Evolutionary conservation across 2,329 filamentous ascomycete species (phyloP), one percentile per base, ranked within the genome.

Genomic region (Penicillium sp.): DNA sequence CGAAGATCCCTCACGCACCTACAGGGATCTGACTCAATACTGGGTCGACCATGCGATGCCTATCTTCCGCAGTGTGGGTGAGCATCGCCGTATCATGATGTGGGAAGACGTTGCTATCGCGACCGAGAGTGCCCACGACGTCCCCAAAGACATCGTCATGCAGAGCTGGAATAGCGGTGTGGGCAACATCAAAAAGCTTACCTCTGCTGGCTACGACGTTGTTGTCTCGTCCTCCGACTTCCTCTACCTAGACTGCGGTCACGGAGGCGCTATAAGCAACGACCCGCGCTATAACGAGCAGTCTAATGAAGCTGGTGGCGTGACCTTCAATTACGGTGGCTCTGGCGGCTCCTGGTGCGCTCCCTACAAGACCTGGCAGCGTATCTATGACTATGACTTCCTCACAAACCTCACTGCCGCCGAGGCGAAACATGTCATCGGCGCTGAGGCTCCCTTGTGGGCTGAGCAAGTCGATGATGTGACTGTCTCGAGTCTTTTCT

Each of bases 311-410:
- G 75, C 79, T 7, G 64, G 63, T 16, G 67, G 64, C 0, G 66
- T 74, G 4, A 81, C 73, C 62, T 83, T 82, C 76, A 83, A 84
- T 74, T 84, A 79, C 64, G 73, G 73, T n/a, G 81, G 76, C 41
- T 58, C 51, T 19, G 81, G 81, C 36, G 81, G 81, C 16, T 81
- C 78, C n/a, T 84, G 81, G 81, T 84, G 81, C 62, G 78, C 76
- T 0, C 81, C 81, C 0, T 84, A 83, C 74, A 84, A 84, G 67
- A 82, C 79, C 18, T 84, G 80, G 80, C 81, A 83, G 66, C 80
- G 81, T 45, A 82, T 84, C 68, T 84, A 84, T 69, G 74, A 81
- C 73, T 83, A 78, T 65, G 81, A 84, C 69, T 83, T 83, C 64
- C 79, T 79, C 0, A 57, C 67, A 42, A 78, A 77, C 59, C 74